Base-by-base conservation (phyloP, 2,329 filamentous ascomycete species). In the Talaromyces piceae region DNA sequence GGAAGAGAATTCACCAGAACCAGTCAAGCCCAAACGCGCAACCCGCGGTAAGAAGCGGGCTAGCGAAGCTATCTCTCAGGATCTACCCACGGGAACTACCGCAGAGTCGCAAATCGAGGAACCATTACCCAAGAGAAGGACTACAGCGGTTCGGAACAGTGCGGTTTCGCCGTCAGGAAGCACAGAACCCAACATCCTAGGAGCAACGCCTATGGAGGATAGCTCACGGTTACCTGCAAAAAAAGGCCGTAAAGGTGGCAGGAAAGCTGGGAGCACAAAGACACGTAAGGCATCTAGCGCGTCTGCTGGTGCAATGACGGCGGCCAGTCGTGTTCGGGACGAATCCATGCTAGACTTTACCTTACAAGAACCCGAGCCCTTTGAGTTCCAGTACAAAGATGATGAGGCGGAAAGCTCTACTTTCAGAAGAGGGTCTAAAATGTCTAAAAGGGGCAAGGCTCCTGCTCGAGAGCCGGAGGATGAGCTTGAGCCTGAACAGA, bases 331-430 rank as follows among this genome's bases (percentile, higher is more conserved):
- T 4, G 67, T 79, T 9, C 77, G 78, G 0, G 75, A 81, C 50
- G 82, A 87, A 54, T 79, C 82, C 1, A 83, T 86, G 56, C 77
- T 87, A 31, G 82, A 88, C 47, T 77, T 78, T 20, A 78, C 75
- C 1, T 61, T 78, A 23, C 76, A 74, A 2, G 77, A 83, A 26
- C 75, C 78, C 12, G 79, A 51, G 25, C 48, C 48, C 33, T 54
- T 54, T 26, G 52, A 51, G 16, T 54, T 54, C 9, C 52, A 54
- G 9, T 51, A 51, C 28, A 54, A 51, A 22, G 49, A 56, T 8
- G 43, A 45, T 39, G 31, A 51, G 18, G 39, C 43, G 16, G 52
- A 54, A 27, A 54, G 49, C 18, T 47, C 52, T 11, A 45, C 47
- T 12, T 53, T 53, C 16, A 28, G 51, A 18, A 41, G 51, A 41